These are phyloP conservation scores for Candida andamanensis DNA, from an alignment of 805 yeast species.

Conservation along the genomic window DNA sequence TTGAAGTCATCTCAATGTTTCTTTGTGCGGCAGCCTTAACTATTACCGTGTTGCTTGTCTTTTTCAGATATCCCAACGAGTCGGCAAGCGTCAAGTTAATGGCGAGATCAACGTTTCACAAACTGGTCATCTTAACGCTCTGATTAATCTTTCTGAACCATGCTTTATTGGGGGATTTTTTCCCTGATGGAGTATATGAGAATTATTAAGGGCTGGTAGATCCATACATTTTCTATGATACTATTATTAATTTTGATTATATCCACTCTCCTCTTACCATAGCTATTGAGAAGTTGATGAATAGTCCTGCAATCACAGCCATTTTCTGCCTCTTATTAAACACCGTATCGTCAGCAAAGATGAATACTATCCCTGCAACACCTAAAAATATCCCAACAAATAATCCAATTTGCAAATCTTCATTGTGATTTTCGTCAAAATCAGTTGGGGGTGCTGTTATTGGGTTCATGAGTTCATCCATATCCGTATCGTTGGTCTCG, in stretches of 20 bases:
- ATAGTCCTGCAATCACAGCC: slow-evolving; percentile 68
- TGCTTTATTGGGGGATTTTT: too few species aligned
- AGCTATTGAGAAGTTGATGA: slow-evolving; percentile 65
- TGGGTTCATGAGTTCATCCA: slow-evolving; percentile 10
- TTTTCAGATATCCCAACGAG: slow-evolving; percentile 40
- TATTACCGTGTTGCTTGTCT: slow-evolving; percentile 50
- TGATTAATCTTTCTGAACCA: slow-evolving; percentile 9
- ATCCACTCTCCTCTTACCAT: slow-evolving; percentile 46
- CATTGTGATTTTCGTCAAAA: slow-evolving; percentile 39
- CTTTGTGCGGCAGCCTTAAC: slow-evolving; percentile 50
- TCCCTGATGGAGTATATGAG: slow-evolving; percentile 16
- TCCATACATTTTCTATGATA: slow-evolving; percentile 27
- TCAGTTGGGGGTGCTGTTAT: slow-evolving; percentile 19
- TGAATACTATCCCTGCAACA: slow-evolving; percentile 53
- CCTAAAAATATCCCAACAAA: slow-evolving; percentile 75
- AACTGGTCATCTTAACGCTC: slow-evolving; percentile 48
- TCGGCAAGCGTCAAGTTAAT: slow-evolving; percentile 46
- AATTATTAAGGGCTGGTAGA: slow-evolving; percentile 44
- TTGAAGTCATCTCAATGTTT: too few species aligned
- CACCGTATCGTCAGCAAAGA: slow-evolving; percentile 54
- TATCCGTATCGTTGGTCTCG: slow-evolving; percentile 5
- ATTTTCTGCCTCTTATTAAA: slow-evolving; percentile 59
- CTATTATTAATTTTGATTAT: slow-evolving; percentile 7
- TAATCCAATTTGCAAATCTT: slow-evolving; percentile 66
- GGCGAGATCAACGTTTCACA: slow-evolving; percentile 44